Base-by-base conservation (phyloP, 768 basidiomycete genomes). In the Boletus edulis region DNA sequence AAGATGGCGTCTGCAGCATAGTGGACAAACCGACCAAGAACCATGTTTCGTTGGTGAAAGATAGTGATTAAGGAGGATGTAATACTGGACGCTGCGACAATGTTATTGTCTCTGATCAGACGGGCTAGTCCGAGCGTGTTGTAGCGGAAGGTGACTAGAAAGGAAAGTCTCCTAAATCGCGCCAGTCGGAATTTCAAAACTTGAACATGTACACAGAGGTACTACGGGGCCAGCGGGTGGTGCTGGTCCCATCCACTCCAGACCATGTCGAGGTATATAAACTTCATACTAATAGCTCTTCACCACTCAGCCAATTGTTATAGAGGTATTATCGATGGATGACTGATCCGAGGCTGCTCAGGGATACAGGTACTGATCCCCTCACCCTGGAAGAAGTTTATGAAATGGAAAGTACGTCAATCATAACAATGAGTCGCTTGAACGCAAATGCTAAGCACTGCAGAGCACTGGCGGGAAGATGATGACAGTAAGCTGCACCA, bases 241-340 rank as follows among this genome's bases (percentile, higher is more conserved):
- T 94, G 20, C 78, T 98, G 11, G 86, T 94, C 0, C 94, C 93
- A 6, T 96, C 96, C 68, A 77, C 80, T 70, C 82, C 71, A 42
- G 78, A 78, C 41, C 80, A 82, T 68, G 79, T 82, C 45, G 38
- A 65, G 56, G 66, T 67, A 50, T 39, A 32, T 14, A 12, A 15
- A 14, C 13, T 9, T 24, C 9, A 17, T 34, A 6, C n/a, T 9
- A 6, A 17, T 39, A 6, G 1, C 24, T 41, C 3, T 8, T 15
- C 18, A 37, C 3, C 12, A 9, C 32, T 47, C 32, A 42, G 20
- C 38, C 6, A 4, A 11, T 39, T 20, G 14, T 0, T 9, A 20
- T 13, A 94, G 90, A 87, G 73, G 64, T 98, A 97, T 65, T 84
- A 95, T 66, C 76, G 78, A 58, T 98, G 94, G 94, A 96, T 98